Evolutionary conservation across 352 stramenopile genomes (phyloP).

Genomic region (Thalassiosira ordinaria): DNA sequence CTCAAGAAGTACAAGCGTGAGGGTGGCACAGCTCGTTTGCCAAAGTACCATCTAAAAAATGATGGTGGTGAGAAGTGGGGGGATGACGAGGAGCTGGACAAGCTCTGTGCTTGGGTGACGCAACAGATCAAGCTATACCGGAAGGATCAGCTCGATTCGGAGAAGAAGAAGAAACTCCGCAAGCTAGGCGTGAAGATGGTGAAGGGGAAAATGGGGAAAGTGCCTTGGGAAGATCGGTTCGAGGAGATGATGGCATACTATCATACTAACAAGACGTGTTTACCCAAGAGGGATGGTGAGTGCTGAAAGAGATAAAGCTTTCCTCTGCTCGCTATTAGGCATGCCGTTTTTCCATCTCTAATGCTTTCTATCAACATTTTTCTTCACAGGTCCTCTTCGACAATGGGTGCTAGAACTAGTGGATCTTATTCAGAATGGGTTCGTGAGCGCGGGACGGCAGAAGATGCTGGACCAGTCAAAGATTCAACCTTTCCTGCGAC

Average conservation of each 20-base stretch:
- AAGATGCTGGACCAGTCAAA: neutral
- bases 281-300: constrained; percentile 20
- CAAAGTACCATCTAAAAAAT: neutral
- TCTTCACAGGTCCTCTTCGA: constrained; percentile 11
- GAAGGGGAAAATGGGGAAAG: constrained; percentile 9
- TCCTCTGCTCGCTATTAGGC: neutral
- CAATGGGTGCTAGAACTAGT: constrained; percentile 26
- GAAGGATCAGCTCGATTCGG: neutral
- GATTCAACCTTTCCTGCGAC: constrained; percentile 1
- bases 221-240: constrained; percentile 11
- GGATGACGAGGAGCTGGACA: constrained; percentile 5
- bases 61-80: neutral
- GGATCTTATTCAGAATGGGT: neutral
- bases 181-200: constrained; percentile 14
- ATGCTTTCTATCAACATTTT: neutral
- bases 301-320: neutral
- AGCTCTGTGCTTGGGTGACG: constrained; percentile 15
- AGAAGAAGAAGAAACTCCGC: constrained; percentile 26
- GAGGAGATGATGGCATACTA: constrained; percentile 22
- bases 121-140: constrained; percentile 10
- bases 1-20: constrained; percentile 18
- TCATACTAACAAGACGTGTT: constrained; percentile 12
- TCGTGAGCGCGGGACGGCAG: neutral
- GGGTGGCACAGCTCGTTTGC: constrained; percentile 9
- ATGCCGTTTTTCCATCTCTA: neutral